These are phyloP conservation scores for Aspergillus proliferans DNA, from an alignment of 2,329 filamentous ascomycete genomes.

Conservation along the genomic window DNA sequence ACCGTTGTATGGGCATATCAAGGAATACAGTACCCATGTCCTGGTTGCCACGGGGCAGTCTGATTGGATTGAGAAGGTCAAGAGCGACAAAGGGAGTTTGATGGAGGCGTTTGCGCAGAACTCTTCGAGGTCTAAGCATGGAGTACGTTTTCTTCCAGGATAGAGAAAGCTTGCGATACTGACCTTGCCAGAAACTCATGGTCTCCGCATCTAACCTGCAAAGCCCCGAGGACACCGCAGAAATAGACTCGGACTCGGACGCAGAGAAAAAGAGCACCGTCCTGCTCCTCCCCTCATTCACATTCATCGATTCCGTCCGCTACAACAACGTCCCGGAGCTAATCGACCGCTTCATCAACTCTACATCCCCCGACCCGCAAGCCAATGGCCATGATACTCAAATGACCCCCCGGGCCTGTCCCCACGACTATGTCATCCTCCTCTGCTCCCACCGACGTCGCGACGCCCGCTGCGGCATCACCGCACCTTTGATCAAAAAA, in stretches of 20 bases:
- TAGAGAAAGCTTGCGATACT: not conserved
- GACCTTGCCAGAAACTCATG: conserved; percentile 24
- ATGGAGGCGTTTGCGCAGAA: conserved; percentile 44
- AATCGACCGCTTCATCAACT: conserved; percentile 60
- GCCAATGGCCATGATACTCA: conserved; percentile 40
- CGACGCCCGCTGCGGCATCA: conserved; percentile 86
- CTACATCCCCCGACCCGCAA: conserved; percentile 41
- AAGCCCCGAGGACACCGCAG: conserved; percentile 5
- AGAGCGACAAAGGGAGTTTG: conserved; percentile 41
- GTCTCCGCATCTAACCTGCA: conserved; percentile 32
- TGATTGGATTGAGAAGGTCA: conserved; percentile 33
- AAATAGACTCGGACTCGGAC: conserved; percentile 6
- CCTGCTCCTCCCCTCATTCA: conserved; percentile 75
- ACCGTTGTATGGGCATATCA: conserved; percentile 32
- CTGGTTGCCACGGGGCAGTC: conserved; percentile 34
- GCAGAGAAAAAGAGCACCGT: conserved; percentile 43
- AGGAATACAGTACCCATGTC: conserved; percentile 30
- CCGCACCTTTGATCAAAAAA: conserved; percentile 70
- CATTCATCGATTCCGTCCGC: conserved; percentile 69
- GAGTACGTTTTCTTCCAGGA: conserved; percentile 44
- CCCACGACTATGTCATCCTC: conserved; percentile 75
- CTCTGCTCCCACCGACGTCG: conserved; percentile 85
- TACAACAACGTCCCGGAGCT: conserved; percentile 59
- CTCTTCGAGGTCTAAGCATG: conserved; percentile 57
- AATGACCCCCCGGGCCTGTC: conserved; percentile 54